Base-by-base conservation (phyloP, 352 stramenopile species). In the Globisporangium barbulae region DNA sequence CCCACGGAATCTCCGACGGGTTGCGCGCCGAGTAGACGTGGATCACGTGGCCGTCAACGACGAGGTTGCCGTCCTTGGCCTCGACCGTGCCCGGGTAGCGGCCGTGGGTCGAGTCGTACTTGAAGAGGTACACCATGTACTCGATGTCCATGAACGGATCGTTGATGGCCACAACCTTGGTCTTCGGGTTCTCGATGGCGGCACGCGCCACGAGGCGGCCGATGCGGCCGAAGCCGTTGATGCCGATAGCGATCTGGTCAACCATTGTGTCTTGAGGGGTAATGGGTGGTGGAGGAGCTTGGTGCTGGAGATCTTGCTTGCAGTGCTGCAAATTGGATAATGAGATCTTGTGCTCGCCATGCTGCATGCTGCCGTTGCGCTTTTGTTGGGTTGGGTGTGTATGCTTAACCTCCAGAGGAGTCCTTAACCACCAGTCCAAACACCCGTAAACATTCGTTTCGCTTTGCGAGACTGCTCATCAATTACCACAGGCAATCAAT, bases 91-190 rank as follows among this genome's bases (percentile, higher is more conserved):
- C 93, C 53, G 84, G 74, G 76, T 81, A 98, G 35, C 78, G 82
- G 73, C 96, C 96, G 82, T 99, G 96, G 62, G 97, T 94, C 69
- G 94, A 96, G 80, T 99, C 96, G 76, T 98, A 98, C 90, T 98
- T 98, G 81, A 98, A 94, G 64, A 98, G 83, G 80, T 99, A 98
- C 45, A 86, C 87, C 75, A 85, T 73, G 72, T 83, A 81, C 59
- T 81, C 73, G 17, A 83, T 53, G 70, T 81, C 74, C 76, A 84
- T 84, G 74, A 84, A 84, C 57, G 76, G 76, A 45, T 84, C 76
- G 70, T 84, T 84, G 65, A 84, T 82, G 58, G 76, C 76, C 2
- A 82, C 76, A 39, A 84, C 71, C 53, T 60, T 78, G 28, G 74
- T 77, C 64, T 84, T 76, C 39, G 76, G 74, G 71, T 85, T 85